phyloP scores from a whole-genome alignment of 352 stramenopile genomes.

The Phytophthora kernoviae region DNA sequence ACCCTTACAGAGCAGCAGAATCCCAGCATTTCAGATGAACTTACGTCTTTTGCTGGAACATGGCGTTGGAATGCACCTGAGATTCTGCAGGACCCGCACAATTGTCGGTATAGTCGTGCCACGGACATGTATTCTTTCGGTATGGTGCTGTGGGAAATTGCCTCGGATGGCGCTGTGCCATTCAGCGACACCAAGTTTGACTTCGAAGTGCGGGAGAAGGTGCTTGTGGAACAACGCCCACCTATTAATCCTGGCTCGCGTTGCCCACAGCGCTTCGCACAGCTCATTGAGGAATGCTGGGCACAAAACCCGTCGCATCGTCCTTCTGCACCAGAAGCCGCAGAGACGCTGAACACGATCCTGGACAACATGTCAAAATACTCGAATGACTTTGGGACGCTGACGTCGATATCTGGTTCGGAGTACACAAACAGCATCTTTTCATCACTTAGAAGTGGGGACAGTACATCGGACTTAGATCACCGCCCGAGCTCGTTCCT shows the following conservation, averaged over 20 bases:
- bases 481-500: constrained; percentile 51
- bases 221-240: constrained; percentile 56
- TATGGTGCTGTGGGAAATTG: constrained; percentile 79
- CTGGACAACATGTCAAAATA: constrained; percentile 56
- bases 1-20: constrained; percentile 43
- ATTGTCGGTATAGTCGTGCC: constrained; percentile 62
- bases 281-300: constrained; percentile 71
- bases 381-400: constrained; percentile 35
- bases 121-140: constrained; percentile 81
- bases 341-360: constrained; percentile 56
- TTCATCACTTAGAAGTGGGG: constrained; percentile 46
- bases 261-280: constrained; percentile 58
- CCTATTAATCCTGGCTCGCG: constrained; percentile 49
- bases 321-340: constrained; percentile 50
- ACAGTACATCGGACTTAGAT: constrained; percentile 37
- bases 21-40: constrained; percentile 51
- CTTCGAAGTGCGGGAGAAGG: constrained; percentile 70
- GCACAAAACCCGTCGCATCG: constrained; percentile 47
- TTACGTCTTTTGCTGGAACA: constrained; percentile 69
- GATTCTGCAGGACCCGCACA: constrained; percentile 67
- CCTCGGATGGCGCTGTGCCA: constrained; percentile 59
- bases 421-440: constrained; percentile 72
- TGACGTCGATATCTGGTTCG: constrained; percentile 34
- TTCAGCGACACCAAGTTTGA: constrained; percentile 73
- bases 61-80: constrained; percentile 78